Evolutionary conservation across 768 basidiomycete species (phyloP), one percentile per base, ranked within the genome.

Genomic region (Cystofilobasidium capitatum): DNA sequence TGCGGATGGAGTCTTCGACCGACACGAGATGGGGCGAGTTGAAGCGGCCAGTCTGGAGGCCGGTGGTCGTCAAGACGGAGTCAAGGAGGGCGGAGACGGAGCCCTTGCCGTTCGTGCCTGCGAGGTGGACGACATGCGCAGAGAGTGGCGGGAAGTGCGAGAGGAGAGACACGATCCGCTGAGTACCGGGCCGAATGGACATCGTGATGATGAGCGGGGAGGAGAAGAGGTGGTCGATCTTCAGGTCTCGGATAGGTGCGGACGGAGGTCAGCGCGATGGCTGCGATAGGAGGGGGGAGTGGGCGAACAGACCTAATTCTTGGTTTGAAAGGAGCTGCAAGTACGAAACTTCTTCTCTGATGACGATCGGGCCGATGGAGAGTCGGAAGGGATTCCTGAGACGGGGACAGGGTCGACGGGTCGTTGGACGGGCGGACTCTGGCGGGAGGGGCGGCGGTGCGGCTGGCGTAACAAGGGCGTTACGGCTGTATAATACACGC

Each of bases 31-130:
- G 94, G 0, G 96, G 96, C 70, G 86, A 89, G 76, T 93, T 98
- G 82, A 89, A 98, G 40, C 88, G 82, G 9, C 91, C 96, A 14
- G 88, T 79, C 0, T 80, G 76, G n/a, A 86, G 79, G 0, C 80
- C 77, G 8, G 86, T 81, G 7, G 81, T 77, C 6, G 75, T 74
- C 10, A 97, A 78, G 72, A 90, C 87, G 49, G 89, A 89, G 0
- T 89, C 84, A 14, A 96, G 76, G 40, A 91, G 80, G 7, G 87
- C 86, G 0, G 91, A 86, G 16, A 94, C 90, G 71, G 89, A 93
- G 40, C 96, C 96, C 77, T 98, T 99, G 12, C 94, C 94, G 77
- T 99, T 98, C 0, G 96, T 99, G 0, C 96, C 96, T 10, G 91
- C 86, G 66, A 98, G 82, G 74, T 99, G 96, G 40, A 89, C 80